Conservation (phyloP, 768 basidiomycete species). For the Termitomyces sp. region DNA sequence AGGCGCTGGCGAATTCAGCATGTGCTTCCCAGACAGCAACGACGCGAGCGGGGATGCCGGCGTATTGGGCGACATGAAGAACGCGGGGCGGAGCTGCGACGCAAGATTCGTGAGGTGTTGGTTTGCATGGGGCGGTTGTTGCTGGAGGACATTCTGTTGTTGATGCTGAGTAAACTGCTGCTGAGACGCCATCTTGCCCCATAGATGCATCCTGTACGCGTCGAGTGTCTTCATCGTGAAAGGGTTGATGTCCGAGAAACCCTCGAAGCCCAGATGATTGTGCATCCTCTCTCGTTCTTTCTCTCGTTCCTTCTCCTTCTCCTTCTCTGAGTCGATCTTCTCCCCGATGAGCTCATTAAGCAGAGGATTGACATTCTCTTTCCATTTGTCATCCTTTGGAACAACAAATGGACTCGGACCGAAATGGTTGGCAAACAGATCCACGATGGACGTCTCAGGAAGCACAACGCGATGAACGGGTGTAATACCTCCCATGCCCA, state of each 20-base stretch:
- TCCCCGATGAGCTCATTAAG: slow-evolving; percentile 35
- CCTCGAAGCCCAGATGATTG: too few relatives aligned
- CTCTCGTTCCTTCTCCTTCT: slow-evolving; percentile 8
- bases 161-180: slow-evolving; percentile 38
- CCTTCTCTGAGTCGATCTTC: not conserved
- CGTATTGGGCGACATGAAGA: slow-evolving; percentile 17
- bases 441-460: slow-evolving; percentile 45
- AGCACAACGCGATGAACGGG: slow-evolving; percentile 82
- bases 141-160: slow-evolving; percentile 37
- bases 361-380: too few relatives aligned
- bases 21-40: too few relatives aligned
- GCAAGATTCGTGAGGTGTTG: slow-evolving; percentile 32
- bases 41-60: slow-evolving; percentile 7
- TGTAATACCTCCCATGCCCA: too few relatives aligned
- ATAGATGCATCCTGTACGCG: too few relatives aligned
- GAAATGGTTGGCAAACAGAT: slow-evolving; percentile 12
- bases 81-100: slow-evolving; percentile 28
- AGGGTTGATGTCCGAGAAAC: too few relatives aligned
- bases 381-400: slow-evolving; percentile 16
- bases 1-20: not conserved
- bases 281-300: slow-evolving; percentile 15
- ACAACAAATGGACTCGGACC: slow-evolving; percentile 7
- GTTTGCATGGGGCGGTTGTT: slow-evolving; percentile 22
- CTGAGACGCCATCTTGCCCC: slow-evolving; percentile 85
- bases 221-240: too few relatives aligned